Evolutionary conservation across 1,139 yeast species (phyloP).

Genomic region (Hemisphaericaspora xylofermentans): DNA sequence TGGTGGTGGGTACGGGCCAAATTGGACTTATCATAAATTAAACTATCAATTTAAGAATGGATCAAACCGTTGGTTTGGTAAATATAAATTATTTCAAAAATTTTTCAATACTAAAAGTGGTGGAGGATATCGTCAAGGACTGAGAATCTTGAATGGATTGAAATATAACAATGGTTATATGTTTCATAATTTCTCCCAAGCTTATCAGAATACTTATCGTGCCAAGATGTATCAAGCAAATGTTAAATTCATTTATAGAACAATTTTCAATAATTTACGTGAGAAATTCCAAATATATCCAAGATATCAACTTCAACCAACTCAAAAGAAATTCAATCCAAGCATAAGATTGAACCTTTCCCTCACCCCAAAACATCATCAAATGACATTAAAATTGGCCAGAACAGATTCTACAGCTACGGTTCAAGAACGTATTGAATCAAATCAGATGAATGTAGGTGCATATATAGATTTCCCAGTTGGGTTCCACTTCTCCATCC

Average conservation of each 20-base stretch:
- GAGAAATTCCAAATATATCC: conserved; percentile 12
- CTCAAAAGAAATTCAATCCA: conserved; percentile 10
- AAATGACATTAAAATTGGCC: conserved; percentile 38
- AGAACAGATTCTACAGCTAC: conserved; percentile 30
- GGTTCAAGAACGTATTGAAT: conserved; percentile 18
- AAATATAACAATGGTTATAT: conserved; percentile 14
- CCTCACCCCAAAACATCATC: conserved; percentile 37
- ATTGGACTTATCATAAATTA: conserved; percentile 8
- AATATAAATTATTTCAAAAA: conserved; percentile 9
- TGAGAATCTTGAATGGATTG: conserved; percentile 11
- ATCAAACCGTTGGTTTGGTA: conserved; percentile 4
- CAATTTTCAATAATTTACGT: conserved; percentile 16
- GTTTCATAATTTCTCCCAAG: conserved; percentile 27
- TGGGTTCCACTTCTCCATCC: conserved; percentile 39
- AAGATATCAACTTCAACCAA: conserved; percentile 6
- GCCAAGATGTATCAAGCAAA: conserved; percentile 22
- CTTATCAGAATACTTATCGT: conserved; percentile 22
- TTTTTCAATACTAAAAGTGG: conserved; percentile 7
- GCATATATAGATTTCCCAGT: conserved; percentile 55
- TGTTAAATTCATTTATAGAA: conserved; percentile 21
- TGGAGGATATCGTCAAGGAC: conserved; percentile 1
- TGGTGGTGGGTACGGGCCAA: conserved; percentile 5
- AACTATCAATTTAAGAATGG: neutral
- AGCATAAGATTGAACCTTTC: conserved; percentile 24
- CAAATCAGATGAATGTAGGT: conserved; percentile 28